Evolutionary conservation across 371 early-diverging fungal genomes (phyloP), one percentile per base, ranked within the genome.

Genomic region (Lichtheimia ramosa): DNA sequence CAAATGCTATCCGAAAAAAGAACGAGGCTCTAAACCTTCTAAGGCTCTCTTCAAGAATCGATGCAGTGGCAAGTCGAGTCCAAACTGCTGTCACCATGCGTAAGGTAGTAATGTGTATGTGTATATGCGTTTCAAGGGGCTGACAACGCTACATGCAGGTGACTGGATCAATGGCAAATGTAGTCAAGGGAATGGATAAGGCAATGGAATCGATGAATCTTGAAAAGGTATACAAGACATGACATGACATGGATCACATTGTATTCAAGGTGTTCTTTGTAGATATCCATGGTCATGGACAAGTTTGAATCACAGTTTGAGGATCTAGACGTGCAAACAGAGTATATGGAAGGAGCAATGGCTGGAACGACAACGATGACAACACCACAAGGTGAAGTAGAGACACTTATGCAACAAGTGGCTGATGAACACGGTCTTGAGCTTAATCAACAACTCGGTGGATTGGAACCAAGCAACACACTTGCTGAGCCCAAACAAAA

Each of bases 1-100:
- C 92, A 6, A 96, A 96, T 66, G 96, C 96, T n/a, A 98, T 98
- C 64, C 85, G 98, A 67, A 98, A 98, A 75, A 95, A 96, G 86
- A 96, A 92, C 64, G 97, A 97, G 74, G 65, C 89, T 2, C 77
- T 97, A 40, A 95, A 98, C 68, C 65, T 96, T 39, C 79, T 96
- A 39, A 83, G 91, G 58, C 82, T 98, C 39, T 81, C 93, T 16
- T 93, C 94, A 51, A 85, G 97, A 43, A 90, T 98, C 56, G 97
- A 97, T 69, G 97, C 93, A 6, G 94, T 94, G 3, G 91, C 96
- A 14, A 85, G 89, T 53, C 80, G 96, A 54, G 94, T 97, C 10
- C 96, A 96, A 69, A 96, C 96, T 3, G 97, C 97, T 0, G 93
- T 95, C 51, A 94, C 94, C 0, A 98, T 96, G 97, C 85, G 92